These are phyloP conservation scores for Stemphylium beticola DNA, from an alignment of 2,329 filamentous ascomycete species.

Conservation along the genomic window DNA sequence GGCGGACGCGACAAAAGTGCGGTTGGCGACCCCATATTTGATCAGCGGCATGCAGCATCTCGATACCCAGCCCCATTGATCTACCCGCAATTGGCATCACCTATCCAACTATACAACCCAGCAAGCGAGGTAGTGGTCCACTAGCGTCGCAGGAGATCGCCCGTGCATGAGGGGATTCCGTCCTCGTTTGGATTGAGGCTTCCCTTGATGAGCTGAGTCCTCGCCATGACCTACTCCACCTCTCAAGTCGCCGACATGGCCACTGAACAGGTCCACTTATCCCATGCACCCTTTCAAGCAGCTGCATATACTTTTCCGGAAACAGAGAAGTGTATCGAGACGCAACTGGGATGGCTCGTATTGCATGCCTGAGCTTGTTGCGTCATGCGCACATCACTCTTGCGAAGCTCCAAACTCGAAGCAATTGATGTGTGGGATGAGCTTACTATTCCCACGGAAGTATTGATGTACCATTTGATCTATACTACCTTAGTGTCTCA, in stretches of 20 bases:
- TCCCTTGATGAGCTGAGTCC: slow-evolving; percentile 5
- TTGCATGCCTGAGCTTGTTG: background rate
- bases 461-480: background rate
- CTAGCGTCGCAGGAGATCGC: slow-evolving; percentile 1
- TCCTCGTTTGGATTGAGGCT: background rate
- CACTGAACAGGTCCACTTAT: background rate
- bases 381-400: slow-evolving; percentile 5
- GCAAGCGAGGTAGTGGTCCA: background rate
- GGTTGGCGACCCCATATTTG: slow-evolving; percentile 6
- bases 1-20: slow-evolving; percentile 1
- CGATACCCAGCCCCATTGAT: slow-evolving; percentile 7
- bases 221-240: slow-evolving; percentile 1
- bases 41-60: slow-evolving; percentile 11
- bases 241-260: slow-evolving; percentile 12
- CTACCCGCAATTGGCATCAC: slow-evolving; percentile 12
- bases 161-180: background rate
- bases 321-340: slow-evolving; percentile 1
- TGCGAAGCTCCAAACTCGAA: slow-evolving; percentile 1
- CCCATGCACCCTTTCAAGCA: background rate
- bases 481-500: background rate
- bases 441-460: background rate
- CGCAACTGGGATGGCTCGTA: slow-evolving; percentile 1
- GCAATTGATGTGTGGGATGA: background rate
- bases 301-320: slow-evolving; percentile 6
- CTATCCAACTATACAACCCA: background rate